Percentiles rank a stretch among this genome's conserved stretches.
These are phyloP conservation scores for Xerocomus brunneocitrinus DNA, from an alignment of 768 basidiomycete genomes.

Conservation along the genomic window DNA sequence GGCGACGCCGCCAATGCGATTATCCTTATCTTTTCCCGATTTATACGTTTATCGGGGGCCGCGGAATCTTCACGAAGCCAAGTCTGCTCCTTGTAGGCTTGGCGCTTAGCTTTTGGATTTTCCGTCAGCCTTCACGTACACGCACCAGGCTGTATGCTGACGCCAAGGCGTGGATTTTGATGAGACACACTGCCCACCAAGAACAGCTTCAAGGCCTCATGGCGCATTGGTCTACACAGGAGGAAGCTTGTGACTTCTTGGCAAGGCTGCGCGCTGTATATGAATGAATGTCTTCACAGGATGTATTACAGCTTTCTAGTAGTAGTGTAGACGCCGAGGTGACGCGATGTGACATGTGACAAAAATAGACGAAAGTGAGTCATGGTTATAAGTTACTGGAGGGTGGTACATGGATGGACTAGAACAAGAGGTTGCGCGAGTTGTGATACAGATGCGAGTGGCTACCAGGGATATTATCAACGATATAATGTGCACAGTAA, in stretches of 20 bases:
- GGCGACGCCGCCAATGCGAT: constrained; percentile 33
- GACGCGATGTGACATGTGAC: neutral
- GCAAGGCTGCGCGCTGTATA: neutral
- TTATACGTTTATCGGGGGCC: neutral
- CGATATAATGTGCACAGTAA: neutral
- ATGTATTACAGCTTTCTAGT: neutral
- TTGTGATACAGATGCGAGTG: constrained; percentile 26
- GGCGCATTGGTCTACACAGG: no score
- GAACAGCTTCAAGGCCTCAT: no score
- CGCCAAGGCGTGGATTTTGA: neutral
- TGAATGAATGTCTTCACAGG: no score
- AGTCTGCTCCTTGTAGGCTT: neutral
- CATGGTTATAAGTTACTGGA: constrained; percentile 18
- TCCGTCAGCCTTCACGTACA: neutral
- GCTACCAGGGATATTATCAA: constrained; percentile 1
- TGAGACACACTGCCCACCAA: neutral
- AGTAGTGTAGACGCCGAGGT: no score
- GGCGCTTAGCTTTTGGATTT: neutral
- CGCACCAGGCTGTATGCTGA: neutral
- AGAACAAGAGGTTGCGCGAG: constrained; percentile 12
- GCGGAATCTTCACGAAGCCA: neutral
- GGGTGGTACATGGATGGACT: constrained; percentile 20
- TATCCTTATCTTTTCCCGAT: constrained; percentile 56
- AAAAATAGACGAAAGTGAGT: neutral
- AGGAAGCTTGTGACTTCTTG: neutral